phyloP scores from a whole-genome alignment of 495 filamentous ascomycete species.

The Rhypophila decipiens region DNA sequence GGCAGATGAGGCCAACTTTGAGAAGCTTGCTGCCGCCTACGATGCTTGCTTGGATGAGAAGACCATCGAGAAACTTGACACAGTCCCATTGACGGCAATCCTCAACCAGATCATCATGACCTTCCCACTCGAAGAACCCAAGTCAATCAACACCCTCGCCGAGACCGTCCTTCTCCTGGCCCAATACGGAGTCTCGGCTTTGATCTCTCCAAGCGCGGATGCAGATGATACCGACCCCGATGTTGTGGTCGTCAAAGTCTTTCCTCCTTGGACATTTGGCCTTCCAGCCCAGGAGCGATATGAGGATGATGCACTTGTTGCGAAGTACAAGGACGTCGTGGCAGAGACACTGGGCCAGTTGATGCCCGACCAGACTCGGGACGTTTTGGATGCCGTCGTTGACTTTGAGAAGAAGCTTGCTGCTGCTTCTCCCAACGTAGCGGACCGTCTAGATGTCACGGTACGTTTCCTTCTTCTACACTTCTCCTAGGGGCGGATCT shows the following conservation, averaged over 20 bases:
- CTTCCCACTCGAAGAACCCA: not conserved
- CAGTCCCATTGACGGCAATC: conserved; percentile 47
- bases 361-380: conserved; percentile 9
- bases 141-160: not conserved
- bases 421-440: conserved; percentile 46
- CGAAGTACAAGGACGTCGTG: conserved; percentile 45
- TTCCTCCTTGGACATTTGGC: conserved; percentile 47
- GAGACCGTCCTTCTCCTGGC: conserved; percentile 3
- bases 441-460: conserved; percentile 27
- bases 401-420: conserved; percentile 54
- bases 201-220: conserved; percentile 38
- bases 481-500: not conserved
- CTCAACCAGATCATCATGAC: conserved; percentile 15
- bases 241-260: conserved; percentile 45
- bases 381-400: conserved; percentile 32
- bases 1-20: conserved; percentile 55
- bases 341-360: conserved; percentile 20
- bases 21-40: conserved; percentile 58
- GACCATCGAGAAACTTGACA: conserved; percentile 46
- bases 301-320: conserved; percentile 44
- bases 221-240: conserved; percentile 59
- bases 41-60: conserved; percentile 59
- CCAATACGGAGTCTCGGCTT: conserved; percentile 40
- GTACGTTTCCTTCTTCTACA: not conserved
- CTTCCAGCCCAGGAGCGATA: conserved; percentile 60